A percentile compares a stretch with the other conserved stretches of the same genome.
phyloP scores from a whole-genome alignment of 176 grass and related monocot species.

The Avena sativa region DNA sequence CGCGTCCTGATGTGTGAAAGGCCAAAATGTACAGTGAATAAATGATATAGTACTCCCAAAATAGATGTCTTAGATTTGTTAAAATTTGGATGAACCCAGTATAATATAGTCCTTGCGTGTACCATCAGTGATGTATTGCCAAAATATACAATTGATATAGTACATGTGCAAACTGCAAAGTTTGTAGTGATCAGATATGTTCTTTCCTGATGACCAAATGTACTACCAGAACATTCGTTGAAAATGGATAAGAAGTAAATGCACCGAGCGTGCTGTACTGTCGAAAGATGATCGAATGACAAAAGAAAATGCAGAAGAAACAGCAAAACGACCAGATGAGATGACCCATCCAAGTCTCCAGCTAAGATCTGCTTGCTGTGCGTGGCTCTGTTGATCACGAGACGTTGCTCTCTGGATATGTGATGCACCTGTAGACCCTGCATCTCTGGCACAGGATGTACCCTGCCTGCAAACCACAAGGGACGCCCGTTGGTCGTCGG shows the following conservation, averaged over 20 bases:
- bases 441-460: constrained; percentile 66
- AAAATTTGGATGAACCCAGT: too few species aligned
- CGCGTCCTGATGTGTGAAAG: constrained; percentile 51
- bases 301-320: not conserved
- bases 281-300: not conserved
- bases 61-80: too few species aligned
- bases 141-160: not conserved
- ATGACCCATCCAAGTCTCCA: not conserved
- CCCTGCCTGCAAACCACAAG: constrained; percentile 51
- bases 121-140: too few species aligned
- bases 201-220: not conserved
- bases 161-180: constrained; percentile 20
- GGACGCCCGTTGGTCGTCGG: not conserved
- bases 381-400: constrained; percentile 29
- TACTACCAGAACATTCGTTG: not conserved
- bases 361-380: not conserved
- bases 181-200: not conserved
- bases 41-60: not conserved
- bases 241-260: not conserved
- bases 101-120: not conserved
- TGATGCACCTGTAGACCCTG: constrained; percentile 85
- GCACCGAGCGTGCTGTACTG: not conserved
- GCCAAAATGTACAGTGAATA: not conserved
- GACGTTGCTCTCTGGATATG: constrained; percentile 59
- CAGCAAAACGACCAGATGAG: not conserved